Conservation (phyloP, 2,329 filamentous ascomycete genomes). For the Endothia cerciana region DNA sequence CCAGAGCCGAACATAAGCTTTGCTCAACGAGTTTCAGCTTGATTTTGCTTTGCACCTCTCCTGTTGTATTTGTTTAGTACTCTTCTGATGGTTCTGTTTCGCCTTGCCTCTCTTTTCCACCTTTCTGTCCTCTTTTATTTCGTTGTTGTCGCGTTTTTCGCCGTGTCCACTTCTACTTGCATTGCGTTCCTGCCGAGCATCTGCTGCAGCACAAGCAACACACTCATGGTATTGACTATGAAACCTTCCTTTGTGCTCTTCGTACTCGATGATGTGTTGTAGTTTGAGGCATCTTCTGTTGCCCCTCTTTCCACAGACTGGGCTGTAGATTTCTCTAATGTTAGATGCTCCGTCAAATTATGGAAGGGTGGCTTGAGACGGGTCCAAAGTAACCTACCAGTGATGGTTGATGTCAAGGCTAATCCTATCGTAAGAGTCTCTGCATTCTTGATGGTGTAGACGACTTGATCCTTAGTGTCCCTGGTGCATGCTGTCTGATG, state of each 20-base stretch:
- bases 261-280: conserved; percentile 20
- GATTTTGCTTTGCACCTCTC: background rate
- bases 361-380: too few relatives aligned
- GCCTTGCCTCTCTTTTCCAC: background rate
- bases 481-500: too few relatives aligned
- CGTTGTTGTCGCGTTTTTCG: background rate
- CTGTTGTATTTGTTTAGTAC: background rate
- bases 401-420: conserved; percentile 13
- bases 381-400: conserved; percentile 10
- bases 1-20: too few relatives aligned
- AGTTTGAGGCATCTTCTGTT: conserved; percentile 24
- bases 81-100: background rate
- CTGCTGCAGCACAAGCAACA: conserved; percentile 11
- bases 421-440: background rate
- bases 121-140: background rate
- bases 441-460: background rate
- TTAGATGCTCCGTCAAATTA: background rate
- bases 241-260: conserved; percentile 14
- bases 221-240: background rate
- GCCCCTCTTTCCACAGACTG: conserved; percentile 25
- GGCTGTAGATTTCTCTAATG: conserved; percentile 3
- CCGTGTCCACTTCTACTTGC: background rate
- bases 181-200: background rate
- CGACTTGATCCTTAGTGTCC: background rate
- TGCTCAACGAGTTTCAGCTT: background rate